phyloP scores from a whole-genome alignment of 2,329 filamentous ascomycete species.

The Botrytis fabae region DNA sequence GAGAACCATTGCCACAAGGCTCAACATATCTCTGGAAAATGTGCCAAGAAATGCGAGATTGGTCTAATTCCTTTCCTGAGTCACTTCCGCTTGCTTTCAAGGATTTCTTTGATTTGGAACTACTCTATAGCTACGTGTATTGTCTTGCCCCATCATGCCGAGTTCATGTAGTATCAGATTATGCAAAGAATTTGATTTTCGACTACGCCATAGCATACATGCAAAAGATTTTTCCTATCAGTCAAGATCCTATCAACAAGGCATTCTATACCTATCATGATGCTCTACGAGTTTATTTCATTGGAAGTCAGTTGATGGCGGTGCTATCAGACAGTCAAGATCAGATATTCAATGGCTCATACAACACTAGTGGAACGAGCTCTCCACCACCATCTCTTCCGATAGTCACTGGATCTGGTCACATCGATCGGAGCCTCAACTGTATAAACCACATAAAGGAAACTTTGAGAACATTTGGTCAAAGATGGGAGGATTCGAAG shows the following conservation, averaged over 20 bases:
- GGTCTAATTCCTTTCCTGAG: conserved; percentile 74
- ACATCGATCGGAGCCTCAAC: conserved; percentile 55
- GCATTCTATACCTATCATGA: conserved; percentile 85
- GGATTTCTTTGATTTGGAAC: conserved; percentile 80
- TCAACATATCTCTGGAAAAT: conserved; percentile 73
- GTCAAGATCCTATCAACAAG: conserved; percentile 57
- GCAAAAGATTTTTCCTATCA: conserved; percentile 68
- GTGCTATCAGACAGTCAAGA: conserved; percentile 60
- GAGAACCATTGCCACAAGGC: conserved; percentile 66
- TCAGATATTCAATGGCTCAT: conserved; percentile 50
- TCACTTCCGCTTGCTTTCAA: conserved; percentile 65
- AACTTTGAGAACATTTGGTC: conserved; percentile 57
- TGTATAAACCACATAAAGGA: conserved; percentile 56
- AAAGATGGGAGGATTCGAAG: conserved; percentile 59
- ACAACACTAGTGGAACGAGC: conserved; percentile 37
- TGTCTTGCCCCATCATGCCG: conserved; percentile 79
- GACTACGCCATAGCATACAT: conserved; percentile 85
- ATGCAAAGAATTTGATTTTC: conserved; percentile 79
- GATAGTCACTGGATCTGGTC: conserved; percentile 47
- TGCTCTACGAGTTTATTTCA: conserved; percentile 78
- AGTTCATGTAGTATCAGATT: conserved; percentile 70
- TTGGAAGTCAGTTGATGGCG: conserved; percentile 63
- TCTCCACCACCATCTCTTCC: conserved; percentile 53
- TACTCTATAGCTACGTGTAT: conserved; percentile 89
- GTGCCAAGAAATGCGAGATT: conserved; percentile 74